These are phyloP conservation scores for Paecilomyces formosus DNA, from an alignment of 2,329 filamentous ascomycete genomes.

Conservation along the genomic window DNA sequence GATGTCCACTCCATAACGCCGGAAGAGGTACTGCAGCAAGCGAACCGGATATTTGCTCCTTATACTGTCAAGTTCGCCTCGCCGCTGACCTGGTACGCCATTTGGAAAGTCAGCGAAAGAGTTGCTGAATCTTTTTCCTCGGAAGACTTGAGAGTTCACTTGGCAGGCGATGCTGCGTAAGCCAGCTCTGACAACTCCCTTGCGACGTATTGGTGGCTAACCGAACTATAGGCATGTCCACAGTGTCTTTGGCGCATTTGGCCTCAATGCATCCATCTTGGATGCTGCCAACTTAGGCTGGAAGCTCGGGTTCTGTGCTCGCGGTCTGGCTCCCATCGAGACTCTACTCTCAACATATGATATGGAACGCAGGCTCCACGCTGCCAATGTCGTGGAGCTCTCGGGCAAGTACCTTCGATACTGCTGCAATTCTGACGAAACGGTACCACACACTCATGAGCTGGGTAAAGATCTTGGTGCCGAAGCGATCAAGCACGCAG, in stretches of 20 bases:
- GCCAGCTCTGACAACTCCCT: neutral
- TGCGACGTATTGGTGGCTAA: neutral
- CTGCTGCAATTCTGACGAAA: neutral
- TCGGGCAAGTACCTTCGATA: neutral
- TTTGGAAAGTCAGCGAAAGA: neutral
- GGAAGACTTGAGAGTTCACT: neutral
- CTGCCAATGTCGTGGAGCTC: neutral
- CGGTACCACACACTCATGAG: neutral
- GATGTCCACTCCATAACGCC: neutral
- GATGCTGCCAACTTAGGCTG: neutral
- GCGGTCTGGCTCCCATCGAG: neutral
- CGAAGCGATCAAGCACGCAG: neutral
- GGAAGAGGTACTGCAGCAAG: neutral
- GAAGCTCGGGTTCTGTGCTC: neutral
- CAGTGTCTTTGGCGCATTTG: neutral
- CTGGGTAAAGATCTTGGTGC: neutral
- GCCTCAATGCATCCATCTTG: neutral
- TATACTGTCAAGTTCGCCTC: neutral
- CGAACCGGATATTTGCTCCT: neutral
- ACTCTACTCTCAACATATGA: neutral
- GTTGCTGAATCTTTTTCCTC: neutral
- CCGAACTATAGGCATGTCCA: neutral
- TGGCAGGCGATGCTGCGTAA: neutral
- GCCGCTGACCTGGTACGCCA: neutral
- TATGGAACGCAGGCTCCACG: neutral